Evolutionary conservation across 768 basidiomycete species (phyloP), one percentile per base, ranked within the genome.

Genomic region (Auriscalpium vulgare): DNA sequence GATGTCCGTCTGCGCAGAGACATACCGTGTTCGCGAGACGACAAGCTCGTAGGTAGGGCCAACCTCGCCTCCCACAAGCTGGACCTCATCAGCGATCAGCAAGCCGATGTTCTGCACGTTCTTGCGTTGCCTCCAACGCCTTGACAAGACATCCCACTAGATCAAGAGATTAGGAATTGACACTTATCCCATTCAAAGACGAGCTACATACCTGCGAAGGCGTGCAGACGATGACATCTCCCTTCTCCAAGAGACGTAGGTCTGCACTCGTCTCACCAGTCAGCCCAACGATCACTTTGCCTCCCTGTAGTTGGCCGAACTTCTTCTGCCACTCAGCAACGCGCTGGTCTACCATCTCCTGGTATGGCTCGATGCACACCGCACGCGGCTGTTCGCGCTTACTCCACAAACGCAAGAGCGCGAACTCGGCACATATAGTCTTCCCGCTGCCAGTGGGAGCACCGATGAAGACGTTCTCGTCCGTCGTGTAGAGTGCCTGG

Each of bases 401-500:
- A 50, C 91, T 90, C 97, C 97, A 99, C 0, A 99, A 70, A n/a
- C 94, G 82, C 49, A 99, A 74, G 13, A 99, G 74, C 0, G 97
- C 97, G 58, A 97, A 95, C 68, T 99, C 97, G 0, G 95, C 97
- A 62, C 93, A 95, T 44, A 98, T 88, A 0, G 95, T 98, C 78
- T 99, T 98, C 11, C 97, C 95, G 51, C 89, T 92, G 21, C 97
- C 95, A 0, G 97, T 94, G 0, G 97, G 95, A 0, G 95, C 97
- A 17, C 94, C 95, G 55, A 99, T 85, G 66, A 98, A 95, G 44
- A 95, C 87, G 63, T 95, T 98, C 66, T 98, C 97, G 65, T 97
- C 95, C 0, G 92, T 86, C 0, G 91, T 93, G 69, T 97, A 99
- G 0, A 99, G 77, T 0, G 95, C 95, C 64, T 97, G 94, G 86